Evolutionary conservation across 305 asterid species (phyloP), one percentile per base, ranked within the genome.

Genomic region (Rubia tinctorum): DNA sequence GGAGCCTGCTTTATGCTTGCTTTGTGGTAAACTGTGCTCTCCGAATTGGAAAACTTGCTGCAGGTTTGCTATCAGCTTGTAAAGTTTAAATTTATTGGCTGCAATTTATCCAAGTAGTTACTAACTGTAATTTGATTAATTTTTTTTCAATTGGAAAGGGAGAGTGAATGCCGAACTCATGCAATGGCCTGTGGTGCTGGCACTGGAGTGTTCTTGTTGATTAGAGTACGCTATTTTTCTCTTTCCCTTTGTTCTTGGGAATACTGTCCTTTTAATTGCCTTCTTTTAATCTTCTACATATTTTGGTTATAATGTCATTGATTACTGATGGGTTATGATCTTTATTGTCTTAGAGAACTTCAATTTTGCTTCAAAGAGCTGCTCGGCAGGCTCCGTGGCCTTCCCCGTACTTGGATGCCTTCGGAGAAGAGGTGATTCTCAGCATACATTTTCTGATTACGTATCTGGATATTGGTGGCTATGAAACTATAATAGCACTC

Each of bases 321-420:
- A 53, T 75, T 12, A 47, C 44, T 59, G 40, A 55, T 27, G 40
- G 8, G 34, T 43, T 62, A 47, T 66, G 71, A 65, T 66, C 44
- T 56, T 30, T 61, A 25, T 79, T 81, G 67, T 47, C 73, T 79
- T 81, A 95, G 99, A 92, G 81, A 87, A 92, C 99, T 71, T 87
- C 96, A 40, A 86, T 95, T 78, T 80, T 92, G 83, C 97, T 95
- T 65, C 98, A 89, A 82, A 87, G 98, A 82, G 88, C 91, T 73
- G 95, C 93, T 76, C 96, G 94, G 74, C 96, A 91, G 82, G 96
- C 98, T 67, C 88, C 88, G 56, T 95, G 99, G 99, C 97, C 98
- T 42, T 95, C 99, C 74, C 99, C 96, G 4, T 95, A 92, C 84
- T 88, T 95, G 86, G 99, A 95, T 87, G 86, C 87, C 56, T 95